Conservation (phyloP, 106 monocot species). For the Alisma plantagoaquatica region DNA sequence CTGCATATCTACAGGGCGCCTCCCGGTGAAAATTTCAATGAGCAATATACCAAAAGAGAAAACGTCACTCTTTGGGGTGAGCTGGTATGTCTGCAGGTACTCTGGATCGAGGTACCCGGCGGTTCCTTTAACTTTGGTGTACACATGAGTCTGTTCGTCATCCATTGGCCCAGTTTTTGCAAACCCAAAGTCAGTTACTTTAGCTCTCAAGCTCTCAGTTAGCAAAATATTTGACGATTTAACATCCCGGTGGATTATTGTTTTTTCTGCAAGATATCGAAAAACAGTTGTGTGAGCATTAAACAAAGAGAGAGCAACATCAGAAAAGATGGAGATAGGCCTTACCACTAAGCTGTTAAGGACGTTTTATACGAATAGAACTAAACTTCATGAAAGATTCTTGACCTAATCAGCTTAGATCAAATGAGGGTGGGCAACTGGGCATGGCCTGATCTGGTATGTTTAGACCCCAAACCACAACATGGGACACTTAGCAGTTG, state of each 20-base stretch:
- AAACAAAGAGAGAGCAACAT: background rate
- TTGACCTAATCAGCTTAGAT: no score
- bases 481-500: no score
- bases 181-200: slow-evolving; percentile 84
- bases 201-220: slow-evolving; percentile 62
- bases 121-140: slow-evolving; percentile 79
- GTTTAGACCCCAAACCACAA: no score
- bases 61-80: slow-evolving; percentile 86
- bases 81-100: slow-evolving; percentile 51
- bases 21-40: slow-evolving; percentile 71
- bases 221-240: slow-evolving; percentile 86
- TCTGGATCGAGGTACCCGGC: slow-evolving; percentile 91
- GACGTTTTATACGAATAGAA: background rate
- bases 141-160: slow-evolving; percentile 53
- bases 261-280: slow-evolving; percentile 35
- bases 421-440: no score
- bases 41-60: slow-evolving; percentile 80
- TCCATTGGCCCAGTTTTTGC: slow-evolving; percentile 56
- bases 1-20: slow-evolving; percentile 48
- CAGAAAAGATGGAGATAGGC: no score
- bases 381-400: background rate
- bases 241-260: slow-evolving; percentile 83
- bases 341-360: background rate
- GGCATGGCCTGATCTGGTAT: no score
- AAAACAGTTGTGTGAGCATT: background rate